Conservation (phyloP, 257 asterid genomes). For the Solanum lycopersicoides region DNA sequence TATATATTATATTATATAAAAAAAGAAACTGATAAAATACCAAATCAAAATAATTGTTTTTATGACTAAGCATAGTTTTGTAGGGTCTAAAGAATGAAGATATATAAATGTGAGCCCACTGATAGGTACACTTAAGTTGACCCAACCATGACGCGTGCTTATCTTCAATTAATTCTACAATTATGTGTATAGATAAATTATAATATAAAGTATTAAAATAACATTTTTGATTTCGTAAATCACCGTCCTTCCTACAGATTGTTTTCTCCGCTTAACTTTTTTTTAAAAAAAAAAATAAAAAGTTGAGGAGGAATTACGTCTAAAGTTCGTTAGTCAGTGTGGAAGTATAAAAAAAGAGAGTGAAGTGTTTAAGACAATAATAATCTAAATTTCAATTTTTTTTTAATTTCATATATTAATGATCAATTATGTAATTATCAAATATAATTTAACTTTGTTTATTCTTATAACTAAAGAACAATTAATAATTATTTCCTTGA, state of each 20-base stretch:
- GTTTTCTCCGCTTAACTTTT: too few species aligned
- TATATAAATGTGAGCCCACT: not conserved
- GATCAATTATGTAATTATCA: too few species aligned
- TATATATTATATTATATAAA: too few species aligned
- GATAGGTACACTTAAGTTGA: not conserved
- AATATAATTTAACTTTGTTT: too few species aligned
- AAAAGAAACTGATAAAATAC: not conserved
- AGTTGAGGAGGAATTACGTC: not conserved
- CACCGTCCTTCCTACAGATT: not conserved
- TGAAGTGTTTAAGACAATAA: too few species aligned
- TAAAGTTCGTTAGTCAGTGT: too few species aligned
- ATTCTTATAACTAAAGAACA: too few species aligned
- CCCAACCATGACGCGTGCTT: not conserved
- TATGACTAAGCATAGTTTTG: not conserved
- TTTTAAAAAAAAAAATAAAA: too few species aligned
- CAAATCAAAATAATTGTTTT: not conserved
- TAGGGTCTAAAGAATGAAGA: not conserved
- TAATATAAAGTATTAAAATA: not conserved
- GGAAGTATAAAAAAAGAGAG: too few species aligned
- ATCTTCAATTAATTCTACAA: not conserved
- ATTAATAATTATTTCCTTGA: too few species aligned
- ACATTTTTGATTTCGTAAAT: not conserved
- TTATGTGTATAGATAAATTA: not conserved
- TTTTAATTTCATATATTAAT: too few species aligned
- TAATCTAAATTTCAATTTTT: too few species aligned